Percentiles rank a stretch among this genome's conserved stretches.
Conservation (phyloP, 805 yeast genomes). For the Dipodascus geniculatus region DNA sequence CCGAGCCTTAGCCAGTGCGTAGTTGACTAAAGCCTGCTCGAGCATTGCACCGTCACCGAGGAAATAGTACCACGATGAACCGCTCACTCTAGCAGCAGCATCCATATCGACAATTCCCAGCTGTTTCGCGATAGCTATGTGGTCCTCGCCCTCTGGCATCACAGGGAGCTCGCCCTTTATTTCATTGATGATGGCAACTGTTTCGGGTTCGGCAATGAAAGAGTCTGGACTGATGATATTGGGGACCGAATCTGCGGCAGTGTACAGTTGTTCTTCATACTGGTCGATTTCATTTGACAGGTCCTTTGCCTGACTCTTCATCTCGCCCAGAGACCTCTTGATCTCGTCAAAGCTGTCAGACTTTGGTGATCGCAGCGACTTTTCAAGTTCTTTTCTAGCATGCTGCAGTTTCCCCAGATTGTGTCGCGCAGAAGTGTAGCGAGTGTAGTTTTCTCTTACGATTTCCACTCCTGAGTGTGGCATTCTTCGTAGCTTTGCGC, state of each 20-base stretch:
- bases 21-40: slow-evolving; percentile 83
- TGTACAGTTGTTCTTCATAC: slow-evolving; percentile 8
- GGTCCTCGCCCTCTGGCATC: slow-evolving; percentile 32
- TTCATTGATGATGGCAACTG: slow-evolving; percentile 14
- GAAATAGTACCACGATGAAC: slow-evolving; percentile 71
- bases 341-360: not conserved
- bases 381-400: slow-evolving; percentile 12
- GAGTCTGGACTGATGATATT: slow-evolving; percentile 20
- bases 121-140: slow-evolving; percentile 56
- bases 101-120: slow-evolving; percentile 58
- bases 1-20: slow-evolving; percentile 58
- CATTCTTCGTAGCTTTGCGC: slow-evolving; percentile 16
- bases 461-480: slow-evolving; percentile 10
- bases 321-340: slow-evolving; percentile 2
- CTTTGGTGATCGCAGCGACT: slow-evolving; percentile 7
- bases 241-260: slow-evolving; percentile 22
- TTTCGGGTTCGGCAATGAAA: slow-evolving; percentile 11
- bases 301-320: slow-evolving; percentile 14
- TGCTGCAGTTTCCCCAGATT: slow-evolving; percentile 10
- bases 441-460: slow-evolving; percentile 17
- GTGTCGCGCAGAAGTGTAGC: slow-evolving; percentile 8
- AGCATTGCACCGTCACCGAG: slow-evolving; percentile 74
- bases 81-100: slow-evolving; percentile 58
- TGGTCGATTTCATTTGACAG: slow-evolving; percentile 10
- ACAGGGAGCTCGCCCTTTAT: not conserved